A percentile compares a stretch with the other conserved stretches of the same genome.
These are phyloP conservation scores for Cardamine resedifolia DNA, from an alignment of 345 rosid species.

Conservation along the genomic window DNA sequence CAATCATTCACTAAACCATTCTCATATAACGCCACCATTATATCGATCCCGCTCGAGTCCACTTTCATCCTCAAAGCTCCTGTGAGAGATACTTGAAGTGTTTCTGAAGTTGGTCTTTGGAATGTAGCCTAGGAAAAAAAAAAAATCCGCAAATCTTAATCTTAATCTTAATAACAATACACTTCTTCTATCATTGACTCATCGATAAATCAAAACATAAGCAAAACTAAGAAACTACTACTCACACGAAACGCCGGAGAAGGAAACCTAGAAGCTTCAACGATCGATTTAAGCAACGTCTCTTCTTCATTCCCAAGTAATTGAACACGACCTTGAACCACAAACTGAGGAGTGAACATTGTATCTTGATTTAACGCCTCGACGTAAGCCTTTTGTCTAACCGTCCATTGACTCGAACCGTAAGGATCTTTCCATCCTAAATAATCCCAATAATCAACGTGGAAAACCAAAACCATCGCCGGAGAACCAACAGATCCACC, in stretches of 20 bases:
- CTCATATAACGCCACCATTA: conserved; percentile 83
- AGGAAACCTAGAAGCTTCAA: conserved; percentile 61
- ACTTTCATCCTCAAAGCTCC: conserved; percentile 60
- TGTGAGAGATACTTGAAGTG: conserved; percentile 57
- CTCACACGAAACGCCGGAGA: conserved; percentile 66
- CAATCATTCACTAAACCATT: conserved; percentile 64
- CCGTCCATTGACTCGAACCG: conserved; percentile 73
- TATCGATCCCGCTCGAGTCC: conserved; percentile 52
- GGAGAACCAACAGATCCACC: conserved; percentile 48
- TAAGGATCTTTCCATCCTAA: conserved; percentile 92
- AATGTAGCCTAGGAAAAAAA: conserved; percentile 55
- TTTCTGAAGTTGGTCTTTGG: conserved; percentile 55
- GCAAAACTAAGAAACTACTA: neutral
- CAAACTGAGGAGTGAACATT: conserved; percentile 86
- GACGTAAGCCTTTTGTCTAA: conserved; percentile 79
- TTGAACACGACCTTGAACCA: conserved; percentile 69
- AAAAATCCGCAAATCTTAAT: conserved; percentile 4
- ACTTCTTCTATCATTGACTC: too few species aligned
- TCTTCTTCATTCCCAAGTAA: conserved; percentile 71
- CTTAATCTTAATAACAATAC: too few species aligned
- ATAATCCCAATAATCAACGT: conserved; percentile 90
- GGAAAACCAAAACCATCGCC: conserved; percentile 60
- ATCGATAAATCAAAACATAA: neutral
- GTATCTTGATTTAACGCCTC: conserved; percentile 78
- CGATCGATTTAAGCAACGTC: conserved; percentile 49